Evolutionary conservation across 352 stramenopile genomes (phyloP).

Genomic region (Salisapilia sapeloensis): DNA sequence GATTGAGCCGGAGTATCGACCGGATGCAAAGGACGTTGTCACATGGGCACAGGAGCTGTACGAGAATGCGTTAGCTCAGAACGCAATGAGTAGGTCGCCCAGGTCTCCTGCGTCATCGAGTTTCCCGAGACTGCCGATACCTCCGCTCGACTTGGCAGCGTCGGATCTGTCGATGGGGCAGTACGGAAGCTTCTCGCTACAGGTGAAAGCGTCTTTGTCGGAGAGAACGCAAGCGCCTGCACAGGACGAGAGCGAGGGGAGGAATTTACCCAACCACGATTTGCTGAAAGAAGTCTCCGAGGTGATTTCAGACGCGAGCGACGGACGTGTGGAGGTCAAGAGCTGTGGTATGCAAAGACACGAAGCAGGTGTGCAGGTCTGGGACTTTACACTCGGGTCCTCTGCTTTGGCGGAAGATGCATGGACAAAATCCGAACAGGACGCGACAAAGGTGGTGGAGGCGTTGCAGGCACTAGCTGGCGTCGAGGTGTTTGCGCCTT

Average conservation of each 20-base stretch:
- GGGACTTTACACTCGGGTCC: slow-evolving; percentile 72
- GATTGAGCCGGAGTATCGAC: slow-evolving; percentile 26
- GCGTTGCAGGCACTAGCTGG: too few species aligned
- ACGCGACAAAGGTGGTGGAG: too few species aligned
- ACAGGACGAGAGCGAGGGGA: slow-evolving; percentile 13
- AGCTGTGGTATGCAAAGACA: slow-evolving; percentile 65
- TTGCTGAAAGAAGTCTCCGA: slow-evolving; percentile 76
- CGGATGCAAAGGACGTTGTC: slow-evolving; percentile 46
- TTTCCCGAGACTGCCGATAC: slow-evolving; percentile 5
- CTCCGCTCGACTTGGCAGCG: slow-evolving; percentile 5
- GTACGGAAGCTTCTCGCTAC: slow-evolving; percentile 23
- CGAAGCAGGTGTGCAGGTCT: slow-evolving; percentile 43
- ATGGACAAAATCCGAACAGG: too few species aligned
- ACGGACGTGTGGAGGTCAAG: slow-evolving; percentile 59
- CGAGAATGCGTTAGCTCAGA: slow-evolving; percentile 35
- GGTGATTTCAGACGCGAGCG: slow-evolving; percentile 38
- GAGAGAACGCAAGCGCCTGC: too few species aligned
- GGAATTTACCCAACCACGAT: slow-evolving; percentile 61
- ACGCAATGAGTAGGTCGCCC: slow-evolving; percentile 14
- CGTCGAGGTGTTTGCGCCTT: too few species aligned
- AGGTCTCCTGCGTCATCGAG: too few species aligned
- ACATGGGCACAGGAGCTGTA: slow-evolving; percentile 66
- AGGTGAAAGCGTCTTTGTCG: slow-evolving; percentile 39
- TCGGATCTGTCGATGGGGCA: slow-evolving; percentile 1
- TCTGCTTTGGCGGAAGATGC: too few species aligned